These are phyloP conservation scores for Candida argentea DNA, from an alignment of 805 yeast genomes.

Conservation along the genomic window DNA sequence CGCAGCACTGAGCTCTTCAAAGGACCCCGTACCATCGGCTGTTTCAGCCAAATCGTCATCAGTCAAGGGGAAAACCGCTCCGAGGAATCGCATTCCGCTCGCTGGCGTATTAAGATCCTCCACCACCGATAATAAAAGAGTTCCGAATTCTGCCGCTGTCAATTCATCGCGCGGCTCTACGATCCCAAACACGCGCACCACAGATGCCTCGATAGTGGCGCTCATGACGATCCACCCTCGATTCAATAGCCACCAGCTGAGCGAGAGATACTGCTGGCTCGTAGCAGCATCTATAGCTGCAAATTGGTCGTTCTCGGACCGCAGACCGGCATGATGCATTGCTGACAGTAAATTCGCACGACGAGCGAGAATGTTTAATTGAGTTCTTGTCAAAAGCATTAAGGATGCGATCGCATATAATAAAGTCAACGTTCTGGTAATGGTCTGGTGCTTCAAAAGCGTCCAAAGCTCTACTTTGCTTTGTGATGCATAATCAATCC, in stretches of 20 bases:
- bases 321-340: constrained; percentile 50
- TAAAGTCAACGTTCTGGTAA: constrained; percentile 64
- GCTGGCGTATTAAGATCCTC: constrained; percentile 6
- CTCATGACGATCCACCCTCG: constrained; percentile 66
- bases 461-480: constrained; percentile 62
- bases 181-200: constrained; percentile 48
- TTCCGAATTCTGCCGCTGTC: constrained; percentile 49
- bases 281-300: no score
- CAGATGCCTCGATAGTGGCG: constrained; percentile 42
- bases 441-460: constrained; percentile 62
- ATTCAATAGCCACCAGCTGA: constrained; percentile 91
- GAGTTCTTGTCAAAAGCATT: constrained; percentile 72
- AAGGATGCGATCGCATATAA: constrained; percentile 60
- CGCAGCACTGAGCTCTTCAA: constrained; percentile 26
- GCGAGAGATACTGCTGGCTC: constrained; percentile 77
- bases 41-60: constrained; percentile 34
- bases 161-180: constrained; percentile 69
- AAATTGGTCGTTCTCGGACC: no score
- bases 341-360: constrained; percentile 77
- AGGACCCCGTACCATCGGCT: constrained; percentile 37
- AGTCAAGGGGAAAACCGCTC: constrained; percentile 21
- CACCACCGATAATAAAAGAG: constrained; percentile 14
- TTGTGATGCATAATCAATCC: constrained; percentile 16
- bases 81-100: constrained; percentile 7
- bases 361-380: constrained; percentile 81